Base-by-base conservation (phyloP, 2,329 filamentous ascomycete genomes). In the Lecanicillium sp. region DNA sequence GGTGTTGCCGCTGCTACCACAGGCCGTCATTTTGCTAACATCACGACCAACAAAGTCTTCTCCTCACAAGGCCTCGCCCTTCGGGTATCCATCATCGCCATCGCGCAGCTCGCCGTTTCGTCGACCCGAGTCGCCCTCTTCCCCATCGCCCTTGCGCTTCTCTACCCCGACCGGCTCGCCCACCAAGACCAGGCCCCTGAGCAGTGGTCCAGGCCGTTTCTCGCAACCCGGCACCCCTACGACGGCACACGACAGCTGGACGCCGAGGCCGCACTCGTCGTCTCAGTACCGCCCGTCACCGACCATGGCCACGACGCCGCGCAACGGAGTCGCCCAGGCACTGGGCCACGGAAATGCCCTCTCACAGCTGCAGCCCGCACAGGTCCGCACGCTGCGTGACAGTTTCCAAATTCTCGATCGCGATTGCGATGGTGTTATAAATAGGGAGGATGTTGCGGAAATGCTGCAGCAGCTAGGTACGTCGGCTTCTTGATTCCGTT, bases 321-420 rank as follows among this genome's bases (percentile, higher is more conserved):
- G 58, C 55, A 67, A 55, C 20, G 57, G 60, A 23, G 62, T 64
- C 27, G 55, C 63, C 21, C 65, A 67, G 32, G 59, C 68, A 5
- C 59, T 71, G 33, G 65, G 64, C 4, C 65, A 70, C 46, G 71
- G 73, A 27, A 81, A 75, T 57, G 73, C 81, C 12, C 71, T 90
- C 37, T 83, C 84, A 3, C 84, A 87, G 59, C 69, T 97, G 35
- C 86, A 91, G 30, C 83, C 88, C 2, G 75, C 87, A 3, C 88
- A 96, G 58, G 81, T 96, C 29, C 82, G 90, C 59, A 87, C 88
- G 58, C 79, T 98, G 67, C 81, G 93, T 52, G 91, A 97, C 62
- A 89, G 86, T 0, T 98, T 97, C 66, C 88, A 94, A 65, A 90
- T 96, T 51, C 75, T 98, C 39, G 93, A 97, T 65, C 79, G 88